A percentile compares a stretch with the other conserved stretches of the same genome.
phyloP scores from a whole-genome alignment of 2,329 filamentous ascomycete species.

The Cryphonectria carpinicola region DNA sequence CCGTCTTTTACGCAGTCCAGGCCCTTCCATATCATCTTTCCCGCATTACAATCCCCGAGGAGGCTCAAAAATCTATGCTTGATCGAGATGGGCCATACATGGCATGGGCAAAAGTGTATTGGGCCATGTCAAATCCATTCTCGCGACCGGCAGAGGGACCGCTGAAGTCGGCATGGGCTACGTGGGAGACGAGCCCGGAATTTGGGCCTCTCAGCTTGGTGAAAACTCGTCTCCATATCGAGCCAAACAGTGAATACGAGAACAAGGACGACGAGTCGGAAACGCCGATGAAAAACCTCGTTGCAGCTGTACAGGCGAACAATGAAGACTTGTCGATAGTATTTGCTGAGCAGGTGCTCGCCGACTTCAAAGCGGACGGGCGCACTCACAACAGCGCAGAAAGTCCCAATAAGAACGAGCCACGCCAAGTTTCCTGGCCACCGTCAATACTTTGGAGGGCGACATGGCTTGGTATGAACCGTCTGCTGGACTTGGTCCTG shows the following conservation, averaged over 20 bases:
- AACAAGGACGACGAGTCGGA: neutral
- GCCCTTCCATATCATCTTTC: conserved; percentile 9
- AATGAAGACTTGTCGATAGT: conserved; percentile 6
- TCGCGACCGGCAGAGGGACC: conserved; percentile 4
- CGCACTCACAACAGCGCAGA: no score
- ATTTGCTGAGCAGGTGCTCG: neutral
- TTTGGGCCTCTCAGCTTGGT: neutral
- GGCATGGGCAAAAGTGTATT: conserved; percentile 12
- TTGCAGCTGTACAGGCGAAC: neutral
- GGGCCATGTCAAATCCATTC: conserved; percentile 15
- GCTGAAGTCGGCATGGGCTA: neutral
- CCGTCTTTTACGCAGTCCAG: conserved; percentile 8
- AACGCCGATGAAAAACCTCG: no score
- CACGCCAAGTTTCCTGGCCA: neutral
- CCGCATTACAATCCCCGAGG: no score
- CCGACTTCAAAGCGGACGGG: neutral
- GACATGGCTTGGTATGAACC: conserved; percentile 10
- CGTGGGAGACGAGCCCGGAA: neutral
- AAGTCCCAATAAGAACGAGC: no score
- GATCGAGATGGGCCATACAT: neutral
- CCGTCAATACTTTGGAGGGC: conserved; percentile 7
- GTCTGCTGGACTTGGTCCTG: neutral
- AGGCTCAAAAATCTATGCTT: no score
- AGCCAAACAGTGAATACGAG: neutral
- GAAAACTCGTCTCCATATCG: no score